Evolutionary conservation across 805 yeast genomes (phyloP).

Genomic region (Tetrapisispora taiwanensis): DNA sequence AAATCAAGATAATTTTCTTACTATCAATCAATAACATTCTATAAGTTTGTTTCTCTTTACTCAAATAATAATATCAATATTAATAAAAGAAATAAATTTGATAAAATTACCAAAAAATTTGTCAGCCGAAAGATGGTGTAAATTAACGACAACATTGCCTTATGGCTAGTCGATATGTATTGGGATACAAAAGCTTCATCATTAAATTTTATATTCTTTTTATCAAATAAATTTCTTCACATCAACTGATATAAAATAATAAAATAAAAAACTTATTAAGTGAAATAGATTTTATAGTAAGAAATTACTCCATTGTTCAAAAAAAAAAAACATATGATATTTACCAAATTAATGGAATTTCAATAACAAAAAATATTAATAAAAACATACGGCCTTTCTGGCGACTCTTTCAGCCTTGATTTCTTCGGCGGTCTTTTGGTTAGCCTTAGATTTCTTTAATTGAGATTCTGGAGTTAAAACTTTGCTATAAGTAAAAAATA

Average conservation of each 20-base stretch:
- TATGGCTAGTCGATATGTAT: conserved; percentile 49
- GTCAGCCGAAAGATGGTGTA: conserved; percentile 72
- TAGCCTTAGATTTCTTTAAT: conserved; percentile 71
- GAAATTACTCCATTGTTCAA: too few relatives aligned
- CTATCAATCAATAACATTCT: neutral
- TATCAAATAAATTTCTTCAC: conserved; percentile 1
- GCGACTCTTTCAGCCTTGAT: conserved; percentile 72
- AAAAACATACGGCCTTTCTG: conserved; percentile 66
- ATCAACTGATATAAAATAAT: conserved; percentile 1
- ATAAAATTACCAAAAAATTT: conserved; percentile 2
- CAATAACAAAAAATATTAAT: neutral
- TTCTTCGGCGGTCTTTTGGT: conserved; percentile 66
- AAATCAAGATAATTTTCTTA: neutral
- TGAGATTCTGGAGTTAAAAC: conserved; percentile 69
- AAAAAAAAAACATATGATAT: too few relatives aligned
- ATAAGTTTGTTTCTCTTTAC: too few relatives aligned
- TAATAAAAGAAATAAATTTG: neutral
- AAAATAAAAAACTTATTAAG: neutral
- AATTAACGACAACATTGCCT: conserved; percentile 59
- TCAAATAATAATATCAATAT: too few relatives aligned
- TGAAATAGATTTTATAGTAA: neutral
- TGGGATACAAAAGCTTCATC: conserved; percentile 45
- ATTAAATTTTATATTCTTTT: conserved; percentile 7
- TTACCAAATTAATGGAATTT: too few relatives aligned
- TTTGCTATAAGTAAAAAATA: conserved; percentile 24